Percentiles rank a stretch among this genome's conserved stretches.
Evolutionary conservation across 768 basidiomycete genomes (phyloP).

Genomic region (button mushroom (Agaricus bisporus)): DNA sequence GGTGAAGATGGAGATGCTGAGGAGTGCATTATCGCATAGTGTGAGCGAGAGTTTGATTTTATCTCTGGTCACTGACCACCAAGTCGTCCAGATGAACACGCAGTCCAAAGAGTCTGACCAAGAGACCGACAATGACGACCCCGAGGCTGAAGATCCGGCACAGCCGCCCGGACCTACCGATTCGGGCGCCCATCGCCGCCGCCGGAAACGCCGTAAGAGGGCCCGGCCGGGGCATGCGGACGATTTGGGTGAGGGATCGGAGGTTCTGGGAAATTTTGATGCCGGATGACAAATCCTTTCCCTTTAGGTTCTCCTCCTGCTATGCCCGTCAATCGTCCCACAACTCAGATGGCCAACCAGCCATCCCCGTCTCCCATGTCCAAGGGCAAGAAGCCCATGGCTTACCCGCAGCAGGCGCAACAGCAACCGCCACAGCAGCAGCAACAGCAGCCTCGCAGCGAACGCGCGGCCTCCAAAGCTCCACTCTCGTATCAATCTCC

Average conservation of each 20-base stretch:
- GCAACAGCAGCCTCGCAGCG: slow-evolving; percentile 35
- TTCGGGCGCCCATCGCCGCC: neutral
- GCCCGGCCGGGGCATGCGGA: neutral
- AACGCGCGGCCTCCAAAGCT: slow-evolving; percentile 43
- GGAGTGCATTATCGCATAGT: slow-evolving; percentile 3
- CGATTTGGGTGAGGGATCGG: slow-evolving; percentile 10
- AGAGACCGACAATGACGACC: slow-evolving; percentile 7
- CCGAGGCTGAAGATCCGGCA: slow-evolving; percentile 1
- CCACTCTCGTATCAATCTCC: slow-evolving; percentile 34
- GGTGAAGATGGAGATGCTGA: slow-evolving; percentile 8
- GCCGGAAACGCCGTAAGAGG: slow-evolving; percentile 2
- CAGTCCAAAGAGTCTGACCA: slow-evolving; percentile 2
- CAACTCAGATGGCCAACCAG: slow-evolving; percentile 28
- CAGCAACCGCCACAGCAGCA: slow-evolving; percentile 26
- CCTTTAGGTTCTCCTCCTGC: slow-evolving; percentile 26
- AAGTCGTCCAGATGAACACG: neutral
- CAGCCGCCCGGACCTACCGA: slow-evolving; percentile 1
- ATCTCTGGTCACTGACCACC: neutral
- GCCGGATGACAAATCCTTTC: slow-evolving; percentile 30
- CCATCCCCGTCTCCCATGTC: slow-evolving; percentile 70
- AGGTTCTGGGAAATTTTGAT: slow-evolving; percentile 19
- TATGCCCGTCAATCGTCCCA: slow-evolving; percentile 31
- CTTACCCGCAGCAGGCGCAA: slow-evolving; percentile 41
- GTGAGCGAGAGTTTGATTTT: neutral
- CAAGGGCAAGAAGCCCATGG: slow-evolving; percentile 91